Conservation (phyloP, 208 protist species). For the Trypanosoma conorhini region DNA sequence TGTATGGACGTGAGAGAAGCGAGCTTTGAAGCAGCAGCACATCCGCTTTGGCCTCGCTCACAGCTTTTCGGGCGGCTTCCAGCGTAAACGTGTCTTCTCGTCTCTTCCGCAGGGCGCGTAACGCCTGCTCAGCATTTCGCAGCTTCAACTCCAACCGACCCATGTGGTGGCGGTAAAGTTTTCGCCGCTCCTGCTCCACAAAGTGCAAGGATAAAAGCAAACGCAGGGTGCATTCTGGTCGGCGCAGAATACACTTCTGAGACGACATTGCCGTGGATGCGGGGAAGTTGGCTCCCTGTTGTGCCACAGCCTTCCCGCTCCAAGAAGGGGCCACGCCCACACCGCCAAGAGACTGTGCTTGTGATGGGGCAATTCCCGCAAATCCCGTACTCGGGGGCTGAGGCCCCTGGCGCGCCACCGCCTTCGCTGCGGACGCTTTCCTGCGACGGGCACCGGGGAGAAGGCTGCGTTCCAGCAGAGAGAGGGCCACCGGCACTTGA, state of each 20-base stretch:
- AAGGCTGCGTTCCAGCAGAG: slow-evolving; percentile 71
- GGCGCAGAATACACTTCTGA: not conserved
- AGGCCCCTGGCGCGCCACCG: not conserved
- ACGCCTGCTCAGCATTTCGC: not conserved
- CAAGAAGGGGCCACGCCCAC: not conserved
- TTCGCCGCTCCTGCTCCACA: slow-evolving; percentile 50
- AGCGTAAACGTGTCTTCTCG: not conserved
- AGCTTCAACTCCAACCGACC: slow-evolving; percentile 13
- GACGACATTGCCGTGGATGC: not conserved
- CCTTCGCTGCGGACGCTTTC: not conserved
- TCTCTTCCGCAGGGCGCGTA: slow-evolving; percentile 1
- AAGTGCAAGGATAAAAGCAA: slow-evolving; percentile 44
- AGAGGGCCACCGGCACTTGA: slow-evolving; percentile 61
- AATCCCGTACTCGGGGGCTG: not conserved
- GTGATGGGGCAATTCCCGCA: not conserved
- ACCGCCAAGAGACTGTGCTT: not conserved
- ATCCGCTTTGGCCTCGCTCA: slow-evolving; percentile 25
- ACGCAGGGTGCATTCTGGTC: slow-evolving; percentile 19
- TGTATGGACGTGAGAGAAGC: slow-evolving; percentile 55
- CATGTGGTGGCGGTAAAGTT: slow-evolving; percentile 28
- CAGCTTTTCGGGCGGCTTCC: not conserved
- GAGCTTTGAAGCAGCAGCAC: slow-evolving; percentile 35
- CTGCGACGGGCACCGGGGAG: slow-evolving; percentile 3
- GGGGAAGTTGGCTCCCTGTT: not conserved
- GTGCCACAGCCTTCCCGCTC: not conserved